Evolutionary conservation across 768 basidiomycete species (phyloP), one percentile per base, ranked within the genome.

Genomic region (Cystobasidium onofrii): DNA sequence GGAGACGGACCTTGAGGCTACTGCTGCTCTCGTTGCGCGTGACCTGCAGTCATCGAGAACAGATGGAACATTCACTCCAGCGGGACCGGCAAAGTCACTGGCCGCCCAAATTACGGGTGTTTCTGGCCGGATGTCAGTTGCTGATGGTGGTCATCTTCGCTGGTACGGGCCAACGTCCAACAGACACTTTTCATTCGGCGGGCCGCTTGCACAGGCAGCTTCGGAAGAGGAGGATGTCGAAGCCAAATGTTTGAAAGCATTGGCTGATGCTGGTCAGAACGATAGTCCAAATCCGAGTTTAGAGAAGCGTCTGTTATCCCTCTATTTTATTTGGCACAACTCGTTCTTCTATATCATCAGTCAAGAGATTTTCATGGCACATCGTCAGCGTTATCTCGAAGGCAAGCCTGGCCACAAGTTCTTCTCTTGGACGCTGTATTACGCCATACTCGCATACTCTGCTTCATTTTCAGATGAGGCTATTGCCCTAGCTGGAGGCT

Each of bases 241-340:
- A 20, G 13, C 9, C 3, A 41, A 29, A n/a, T 41, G 39, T 25
- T 29, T 64, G 23, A 41, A 64, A 39, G 63, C 63, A 43, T n/a
- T 64, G 2, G 44, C 44, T 4, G 44, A 64, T 31, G 63, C 63
- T n/a, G 63, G 63, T 2, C 27, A 64, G 6, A 46, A 36, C 20
- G 39, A 64, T 29, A 41, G 39, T 20, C 13, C 63, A 3, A 43
- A 64, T 39, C 44, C 63, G 3, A 34, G 27, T n/a, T 20, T 64
- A 13, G 63, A 64, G 29, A 64, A 64, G 36, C 63, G 63, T 3
- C 63, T 64, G 17, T 39, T 64, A 27, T 64, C 63, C 3, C 63
- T 64, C 27, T 64, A 64, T 34, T 64, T 64, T 34, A 64, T 64
- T 29, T 64, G 63, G 63, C 63, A 64, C 63, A 64, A 64, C 44